Evolutionary conservation across 352 stramenopile genomes (phyloP).

Genomic region (Stephanocyclus meneghinianus): DNA sequence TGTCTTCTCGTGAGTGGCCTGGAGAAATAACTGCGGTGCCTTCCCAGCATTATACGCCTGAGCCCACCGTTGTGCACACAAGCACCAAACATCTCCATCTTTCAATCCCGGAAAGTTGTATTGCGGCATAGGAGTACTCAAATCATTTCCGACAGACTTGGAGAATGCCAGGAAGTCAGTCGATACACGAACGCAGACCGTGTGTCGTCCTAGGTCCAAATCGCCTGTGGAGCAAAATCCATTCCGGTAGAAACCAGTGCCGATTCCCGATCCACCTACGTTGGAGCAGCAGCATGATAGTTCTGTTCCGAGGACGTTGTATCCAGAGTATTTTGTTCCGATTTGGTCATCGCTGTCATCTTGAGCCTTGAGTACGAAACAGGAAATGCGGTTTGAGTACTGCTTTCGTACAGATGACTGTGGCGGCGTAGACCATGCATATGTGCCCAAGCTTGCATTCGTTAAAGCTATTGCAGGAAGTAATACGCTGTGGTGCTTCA

Average conservation of each 20-base stretch:
- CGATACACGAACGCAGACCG: conserved; percentile 77
- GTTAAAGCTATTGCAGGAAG: not conserved
- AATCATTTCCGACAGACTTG: conserved; percentile 75
- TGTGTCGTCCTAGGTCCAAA: conserved; percentile 75
- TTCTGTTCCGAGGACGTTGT: conserved; percentile 74
- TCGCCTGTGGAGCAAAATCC: conserved; percentile 64
- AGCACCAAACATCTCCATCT: conserved; percentile 79
- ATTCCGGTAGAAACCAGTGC: conserved; percentile 78
- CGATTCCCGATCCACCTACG: conserved; percentile 71
- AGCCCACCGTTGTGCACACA: conserved; percentile 79
- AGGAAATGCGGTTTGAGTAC: not conserved
- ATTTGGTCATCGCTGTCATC: not conserved
- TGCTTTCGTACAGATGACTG: not conserved
- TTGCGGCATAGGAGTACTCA: conserved; percentile 72
- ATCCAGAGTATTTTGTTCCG: conserved; percentile 35
- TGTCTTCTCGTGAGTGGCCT: conserved; percentile 80
- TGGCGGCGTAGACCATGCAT: not conserved
- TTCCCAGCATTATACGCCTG: conserved; percentile 71
- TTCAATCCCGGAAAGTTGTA: conserved; percentile 81
- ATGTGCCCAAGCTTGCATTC: not conserved
- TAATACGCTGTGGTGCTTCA: not conserved
- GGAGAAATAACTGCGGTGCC: conserved; percentile 74
- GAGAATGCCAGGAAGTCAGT: conserved; percentile 79
- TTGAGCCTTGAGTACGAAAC: not conserved
- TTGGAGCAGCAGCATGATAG: conserved; percentile 70